Evolutionary conservation across 208 protist genomes (phyloP).

Genomic region (Crithidia bombi): DNA sequence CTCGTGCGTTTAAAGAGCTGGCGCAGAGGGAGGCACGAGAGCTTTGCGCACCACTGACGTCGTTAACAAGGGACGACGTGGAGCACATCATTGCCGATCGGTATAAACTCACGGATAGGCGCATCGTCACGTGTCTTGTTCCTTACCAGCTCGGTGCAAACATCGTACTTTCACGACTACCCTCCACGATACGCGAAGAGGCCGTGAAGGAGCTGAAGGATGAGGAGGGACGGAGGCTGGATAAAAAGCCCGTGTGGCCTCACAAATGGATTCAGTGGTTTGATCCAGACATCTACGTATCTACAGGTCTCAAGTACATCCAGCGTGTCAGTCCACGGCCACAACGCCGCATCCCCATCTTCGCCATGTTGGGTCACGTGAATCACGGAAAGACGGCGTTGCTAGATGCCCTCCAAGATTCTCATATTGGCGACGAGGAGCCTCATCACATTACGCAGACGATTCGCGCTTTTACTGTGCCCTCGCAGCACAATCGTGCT

Average conservation of each 20-base stretch:
- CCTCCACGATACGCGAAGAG: conserved; percentile 43
- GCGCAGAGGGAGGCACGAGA: conserved; percentile 32
- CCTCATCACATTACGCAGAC: conserved; percentile 81
- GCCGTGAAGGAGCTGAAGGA: conserved; percentile 58
- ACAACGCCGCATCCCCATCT: conserved; percentile 69
- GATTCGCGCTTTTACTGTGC: conserved; percentile 72
- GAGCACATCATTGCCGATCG: conserved; percentile 57
- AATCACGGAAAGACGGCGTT: conserved; percentile 92
- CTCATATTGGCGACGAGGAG: conserved; percentile 56
- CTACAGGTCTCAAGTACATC: conserved; percentile 68
- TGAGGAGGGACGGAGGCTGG: conserved; percentile 45
- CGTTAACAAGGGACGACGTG: conserved; percentile 65
- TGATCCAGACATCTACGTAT: conserved; percentile 84
- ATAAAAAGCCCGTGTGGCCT: neutral
- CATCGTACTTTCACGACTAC: conserved; percentile 81
- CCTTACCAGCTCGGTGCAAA: conserved; percentile 85
- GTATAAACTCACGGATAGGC: conserved; percentile 64
- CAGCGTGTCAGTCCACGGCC: conserved; percentile 35
- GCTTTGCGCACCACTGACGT: conserved; percentile 46
- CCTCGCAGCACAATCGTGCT: conserved; percentile 10
- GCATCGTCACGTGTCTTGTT: conserved; percentile 84
- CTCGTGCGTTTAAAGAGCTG: conserved; percentile 48
- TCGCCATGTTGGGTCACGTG: conserved; percentile 82
- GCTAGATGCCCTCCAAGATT: conserved; percentile 76
- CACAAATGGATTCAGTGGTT: conserved; percentile 78